phyloP scores from a whole-genome alignment of 441 rosid genomes.

The Syzygium malaccense region DNA sequence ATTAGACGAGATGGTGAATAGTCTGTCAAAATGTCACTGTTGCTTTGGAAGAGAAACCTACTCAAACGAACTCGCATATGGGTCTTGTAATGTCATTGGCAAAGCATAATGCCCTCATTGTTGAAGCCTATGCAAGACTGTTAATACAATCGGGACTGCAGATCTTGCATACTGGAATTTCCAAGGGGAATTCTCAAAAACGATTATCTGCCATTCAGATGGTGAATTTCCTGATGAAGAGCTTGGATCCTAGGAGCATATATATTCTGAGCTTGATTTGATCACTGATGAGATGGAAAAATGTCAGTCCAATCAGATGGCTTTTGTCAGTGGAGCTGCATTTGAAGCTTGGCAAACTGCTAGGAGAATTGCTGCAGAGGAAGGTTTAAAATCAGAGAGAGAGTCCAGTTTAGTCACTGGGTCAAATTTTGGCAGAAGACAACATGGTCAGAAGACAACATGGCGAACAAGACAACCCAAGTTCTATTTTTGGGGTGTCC shows the following conservation, averaged over 20 bases:
- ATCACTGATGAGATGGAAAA: slow-evolving; percentile 75
- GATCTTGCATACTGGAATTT: slow-evolving; percentile 51
- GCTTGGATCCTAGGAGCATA: slow-evolving; percentile 74
- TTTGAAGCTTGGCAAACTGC: slow-evolving; percentile 81
- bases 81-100: slow-evolving; percentile 88
- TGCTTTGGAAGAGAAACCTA: slow-evolving; percentile 77
- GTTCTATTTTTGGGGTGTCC: no score
- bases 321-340: slow-evolving; percentile 81
- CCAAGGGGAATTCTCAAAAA: slow-evolving; percentile 73
- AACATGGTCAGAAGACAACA: slow-evolving; percentile 20
- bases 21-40: slow-evolving; percentile 91
- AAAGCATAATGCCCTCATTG: slow-evolving; percentile 68
- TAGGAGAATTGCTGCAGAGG: slow-evolving; percentile 40
- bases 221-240: slow-evolving; percentile 95
- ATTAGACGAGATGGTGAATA: slow-evolving; percentile 73
- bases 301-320: slow-evolving; percentile 66
- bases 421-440: slow-evolving; percentile 45
- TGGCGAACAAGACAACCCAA: no score
- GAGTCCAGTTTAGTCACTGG: slow-evolving; percentile 58
- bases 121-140: slow-evolving; percentile 91
- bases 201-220: slow-evolving; percentile 81
- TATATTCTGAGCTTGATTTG: slow-evolving; percentile 60
- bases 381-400: slow-evolving; percentile 45
- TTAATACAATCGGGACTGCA: slow-evolving; percentile 75
- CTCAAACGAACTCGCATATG: slow-evolving; percentile 73